Evolutionary conservation across 129 eudicot genomes (phyloP).

Genomic region (Flaveria trinervia): DNA sequence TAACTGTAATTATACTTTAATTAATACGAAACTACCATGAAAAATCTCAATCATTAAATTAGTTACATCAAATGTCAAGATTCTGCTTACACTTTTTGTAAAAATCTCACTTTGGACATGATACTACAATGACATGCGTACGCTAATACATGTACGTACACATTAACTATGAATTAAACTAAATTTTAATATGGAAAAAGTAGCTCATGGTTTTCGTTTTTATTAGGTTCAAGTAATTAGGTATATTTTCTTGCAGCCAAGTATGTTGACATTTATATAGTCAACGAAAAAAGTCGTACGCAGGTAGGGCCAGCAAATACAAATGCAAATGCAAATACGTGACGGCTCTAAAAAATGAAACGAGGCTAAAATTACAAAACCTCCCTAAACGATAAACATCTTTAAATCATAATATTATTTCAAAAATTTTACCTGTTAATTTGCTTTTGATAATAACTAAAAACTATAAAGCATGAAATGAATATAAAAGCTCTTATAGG

Average conservation of each 20-base stretch:
- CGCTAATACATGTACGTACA: too few species aligned
- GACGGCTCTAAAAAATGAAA: conserved; percentile 22
- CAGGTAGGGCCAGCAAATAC: conserved; percentile 14
- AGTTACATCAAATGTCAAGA: too few species aligned
- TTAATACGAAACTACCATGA: too few species aligned
- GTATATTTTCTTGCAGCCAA: neutral
- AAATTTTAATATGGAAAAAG: neutral
- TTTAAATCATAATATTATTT: too few species aligned
- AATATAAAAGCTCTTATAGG: too few species aligned
- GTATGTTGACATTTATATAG: conserved; percentile 18
- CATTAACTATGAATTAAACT: neutral
- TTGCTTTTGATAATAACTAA: neutral
- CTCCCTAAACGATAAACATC: neutral
- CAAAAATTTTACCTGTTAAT: neutral
- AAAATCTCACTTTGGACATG: too few species aligned
- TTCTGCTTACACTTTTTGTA: too few species aligned
- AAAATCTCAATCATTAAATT: too few species aligned
- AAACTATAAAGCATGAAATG: neutral
- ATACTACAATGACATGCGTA: too few species aligned
- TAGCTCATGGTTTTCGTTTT: neutral
- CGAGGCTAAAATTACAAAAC: neutral
- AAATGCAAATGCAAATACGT: conserved; percentile 19
- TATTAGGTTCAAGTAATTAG: neutral
- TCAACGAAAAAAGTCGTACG: conserved; percentile 12
- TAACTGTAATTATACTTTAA: too few species aligned